Conservation (phyloP, 805 yeast species). For the Candida namnaoensis region DNA sequence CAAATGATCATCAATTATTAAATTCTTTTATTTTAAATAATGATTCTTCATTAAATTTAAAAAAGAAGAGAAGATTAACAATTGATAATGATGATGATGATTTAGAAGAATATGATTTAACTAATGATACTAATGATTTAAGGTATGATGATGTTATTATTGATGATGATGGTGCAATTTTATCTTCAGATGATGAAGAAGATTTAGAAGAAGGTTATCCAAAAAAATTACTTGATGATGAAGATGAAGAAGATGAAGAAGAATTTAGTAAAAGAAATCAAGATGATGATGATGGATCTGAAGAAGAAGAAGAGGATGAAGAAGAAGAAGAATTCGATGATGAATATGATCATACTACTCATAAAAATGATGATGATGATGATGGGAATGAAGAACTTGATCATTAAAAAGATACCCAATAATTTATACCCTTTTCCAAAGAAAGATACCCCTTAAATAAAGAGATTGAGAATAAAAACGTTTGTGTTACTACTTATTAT, state of each 20-base stretch:
- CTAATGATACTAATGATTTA: constrained; percentile 2
- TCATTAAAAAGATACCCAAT: too few relatives aligned
- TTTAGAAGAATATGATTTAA: constrained; percentile 35
- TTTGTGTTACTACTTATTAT: too few relatives aligned
- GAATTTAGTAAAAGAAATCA: constrained; percentile 25
- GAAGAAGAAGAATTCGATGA: neutral
- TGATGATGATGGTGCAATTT: constrained; percentile 23
- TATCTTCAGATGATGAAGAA: constrained; percentile 10
- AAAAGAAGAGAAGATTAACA: constrained; percentile 18
- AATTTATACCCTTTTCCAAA: too few relatives aligned
- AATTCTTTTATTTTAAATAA: too few relatives aligned
- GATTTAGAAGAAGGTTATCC: constrained; percentile 29
- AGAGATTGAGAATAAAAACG: too few relatives aligned
- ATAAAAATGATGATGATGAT: too few relatives aligned
- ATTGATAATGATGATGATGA: constrained; percentile 28
- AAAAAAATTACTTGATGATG: constrained; percentile 14
- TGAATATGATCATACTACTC: too few relatives aligned
- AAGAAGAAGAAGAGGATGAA: neutral
- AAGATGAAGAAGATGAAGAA: constrained; percentile 21
- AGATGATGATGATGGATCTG: neutral
- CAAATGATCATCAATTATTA: constrained; percentile 4
- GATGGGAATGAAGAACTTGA: neutral
- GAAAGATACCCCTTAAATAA: neutral
- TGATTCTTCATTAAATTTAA: neutral
- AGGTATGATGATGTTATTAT: constrained; percentile 26